phyloP scores from a whole-genome alignment of 768 basidiomycete species.

The Amanita molliuscula region DNA sequence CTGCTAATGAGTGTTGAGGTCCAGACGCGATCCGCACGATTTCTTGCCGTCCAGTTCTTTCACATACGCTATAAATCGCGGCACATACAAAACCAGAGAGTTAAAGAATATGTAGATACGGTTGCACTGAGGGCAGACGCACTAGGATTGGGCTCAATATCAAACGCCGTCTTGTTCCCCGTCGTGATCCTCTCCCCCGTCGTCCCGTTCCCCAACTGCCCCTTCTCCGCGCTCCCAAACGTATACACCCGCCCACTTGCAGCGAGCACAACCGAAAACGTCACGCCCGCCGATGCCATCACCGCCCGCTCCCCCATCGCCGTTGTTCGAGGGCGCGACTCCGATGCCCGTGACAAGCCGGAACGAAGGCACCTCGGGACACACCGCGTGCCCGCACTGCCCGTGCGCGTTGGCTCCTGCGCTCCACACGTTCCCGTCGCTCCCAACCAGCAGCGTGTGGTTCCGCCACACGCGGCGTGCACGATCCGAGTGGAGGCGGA shows the following conservation, averaged over 20 bases:
- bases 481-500: conserved; percentile 52
- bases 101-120: neutral
- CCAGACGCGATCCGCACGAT: conserved; percentile 81
- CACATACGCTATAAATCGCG: conserved; percentile 52
- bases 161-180: conserved; percentile 76
- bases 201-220: conserved; percentile 86
- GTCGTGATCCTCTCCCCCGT: conserved; percentile 89
- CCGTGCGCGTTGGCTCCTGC: conserved; percentile 75
- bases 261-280: conserved; percentile 77
- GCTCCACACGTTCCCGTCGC: conserved; percentile 75
- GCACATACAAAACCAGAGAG: neutral
- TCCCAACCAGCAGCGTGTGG: conserved; percentile 77
- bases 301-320: conserved; percentile 56
- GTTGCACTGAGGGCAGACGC: no score
- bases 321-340: conserved; percentile 26
- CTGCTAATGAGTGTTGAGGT: conserved; percentile 76
- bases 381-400: conserved; percentile 68
- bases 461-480: conserved; percentile 76
- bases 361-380: conserved; percentile 59
- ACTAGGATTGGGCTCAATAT: conserved; percentile 67
- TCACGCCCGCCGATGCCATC: conserved; percentile 72
- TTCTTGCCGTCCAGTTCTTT: conserved; percentile 65
- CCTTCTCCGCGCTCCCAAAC: conserved; percentile 87
- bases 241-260: conserved; percentile 79
- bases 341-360: conserved; percentile 48